Conservation (phyloP, 2,329 filamentous ascomycete species). For the Lachnellula arida region DNA sequence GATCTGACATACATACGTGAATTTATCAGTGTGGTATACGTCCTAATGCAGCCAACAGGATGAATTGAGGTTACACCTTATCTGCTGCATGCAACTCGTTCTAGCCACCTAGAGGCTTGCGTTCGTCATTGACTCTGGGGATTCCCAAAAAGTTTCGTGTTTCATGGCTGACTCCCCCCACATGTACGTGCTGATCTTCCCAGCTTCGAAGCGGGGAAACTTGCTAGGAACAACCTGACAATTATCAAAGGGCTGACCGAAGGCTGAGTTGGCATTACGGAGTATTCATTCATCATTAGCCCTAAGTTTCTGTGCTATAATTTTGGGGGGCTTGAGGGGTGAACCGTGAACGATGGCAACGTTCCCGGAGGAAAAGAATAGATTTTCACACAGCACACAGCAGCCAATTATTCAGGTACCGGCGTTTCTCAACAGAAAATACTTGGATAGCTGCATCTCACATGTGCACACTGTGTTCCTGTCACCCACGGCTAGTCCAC, state of each 20-base stretch:
- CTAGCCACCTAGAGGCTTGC: background rate
- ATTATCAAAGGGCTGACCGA: background rate
- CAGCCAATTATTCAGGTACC: background rate
- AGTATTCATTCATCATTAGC: too few relatives aligned
- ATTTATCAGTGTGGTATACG: background rate
- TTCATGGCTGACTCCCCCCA: slow-evolving; percentile 16
- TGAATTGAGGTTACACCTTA: slow-evolving; percentile 10
- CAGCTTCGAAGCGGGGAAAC: slow-evolving; percentile 9
- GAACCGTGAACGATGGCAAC: background rate
- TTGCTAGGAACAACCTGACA: slow-evolving; percentile 11
- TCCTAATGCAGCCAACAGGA: background rate
- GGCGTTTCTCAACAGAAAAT: background rate
- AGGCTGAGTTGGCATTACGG: background rate
- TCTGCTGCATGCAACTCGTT: slow-evolving; percentile 9
- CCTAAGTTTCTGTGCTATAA: background rate
- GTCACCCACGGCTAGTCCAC: slow-evolving; percentile 11
- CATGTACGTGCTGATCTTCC: slow-evolving; percentile 6
- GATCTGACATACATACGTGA: slow-evolving; percentile 9
- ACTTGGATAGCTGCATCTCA: slow-evolving; percentile 17
- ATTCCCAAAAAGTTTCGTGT: slow-evolving; percentile 16
- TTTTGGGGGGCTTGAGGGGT: background rate
- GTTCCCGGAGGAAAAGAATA: too few relatives aligned
- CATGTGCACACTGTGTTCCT: slow-evolving; percentile 15
- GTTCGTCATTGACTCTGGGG: slow-evolving; percentile 10
- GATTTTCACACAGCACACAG: too few relatives aligned